These are phyloP conservation scores for Trichopus zeylanicus DNA, from an alignment of 116 monocot species.

Conservation along the genomic window DNA sequence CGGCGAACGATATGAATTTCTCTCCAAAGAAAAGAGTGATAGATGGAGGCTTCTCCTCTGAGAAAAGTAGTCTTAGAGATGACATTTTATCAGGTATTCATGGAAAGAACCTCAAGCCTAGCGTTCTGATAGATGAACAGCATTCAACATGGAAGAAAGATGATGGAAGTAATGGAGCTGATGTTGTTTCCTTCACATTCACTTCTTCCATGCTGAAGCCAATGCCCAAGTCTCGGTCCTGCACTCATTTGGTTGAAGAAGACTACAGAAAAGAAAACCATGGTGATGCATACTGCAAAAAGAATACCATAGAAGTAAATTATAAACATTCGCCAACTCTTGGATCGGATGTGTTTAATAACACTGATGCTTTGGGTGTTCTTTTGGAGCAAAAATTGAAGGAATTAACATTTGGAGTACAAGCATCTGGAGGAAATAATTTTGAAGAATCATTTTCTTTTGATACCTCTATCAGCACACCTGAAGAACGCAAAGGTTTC, in stretches of 20 bases:
- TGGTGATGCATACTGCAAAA: slow-evolving; percentile 17
- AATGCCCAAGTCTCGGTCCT: slow-evolving; percentile 9
- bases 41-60: slow-evolving; percentile 18
- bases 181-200: slow-evolving; percentile 91
- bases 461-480: too few species aligned
- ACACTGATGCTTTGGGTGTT: slow-evolving; percentile 58
- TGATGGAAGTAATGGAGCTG: slow-evolving; percentile 34
- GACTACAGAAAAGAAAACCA: slow-evolving; percentile 13
- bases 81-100: slow-evolving; percentile 20
- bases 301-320: slow-evolving; percentile 11
- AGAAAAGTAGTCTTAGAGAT: slow-evolving; percentile 20
- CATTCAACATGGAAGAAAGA: slow-evolving; percentile 35
- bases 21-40: slow-evolving; percentile 61
- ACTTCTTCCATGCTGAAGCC: slow-evolving; percentile 68
- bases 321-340: slow-evolving; percentile 14
- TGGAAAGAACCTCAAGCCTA: slow-evolving; percentile 30
- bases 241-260: slow-evolving; percentile 20
- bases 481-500: too few species aligned
- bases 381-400: slow-evolving; percentile 73
- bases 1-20: slow-evolving; percentile 41
- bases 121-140: slow-evolving; percentile 54
- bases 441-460: slow-evolving; percentile 9
- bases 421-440: slow-evolving; percentile 6
- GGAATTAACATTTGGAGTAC: slow-evolving; percentile 44
- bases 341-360: slow-evolving; percentile 27